Evolutionary conservation across 257 asterid species (phyloP), one percentile per base, ranked within the genome.

Genomic region (Salvia rosmarinus): DNA sequence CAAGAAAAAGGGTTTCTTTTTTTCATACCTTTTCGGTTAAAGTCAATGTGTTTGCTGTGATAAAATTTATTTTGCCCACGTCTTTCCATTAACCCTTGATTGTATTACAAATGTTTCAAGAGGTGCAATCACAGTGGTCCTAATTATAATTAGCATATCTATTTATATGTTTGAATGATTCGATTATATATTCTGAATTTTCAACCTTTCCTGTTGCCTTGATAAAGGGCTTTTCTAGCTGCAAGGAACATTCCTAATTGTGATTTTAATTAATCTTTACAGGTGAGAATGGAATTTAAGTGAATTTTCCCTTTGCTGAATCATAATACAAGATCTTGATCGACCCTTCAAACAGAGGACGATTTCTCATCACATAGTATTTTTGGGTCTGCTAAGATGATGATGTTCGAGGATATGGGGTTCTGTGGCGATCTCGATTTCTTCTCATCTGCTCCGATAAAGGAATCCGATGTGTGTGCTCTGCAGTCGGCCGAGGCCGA

Each of bases 331-430:
- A 57, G 78, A 57, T 54, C 40, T n/a, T n/a, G n/a, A n/a, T n/a
- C n/a, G n/a, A n/a, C n/a, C n/a, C n/a, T n/a, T n/a, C n/a, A n/a
- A n/a, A n/a, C n/a, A n/a, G n/a, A n/a, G n/a, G n/a, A n/a, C n/a
- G n/a, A n/a, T n/a, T n/a, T n/a, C n/a, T n/a, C n/a, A n/a, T n/a
- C n/a, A n/a, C n/a, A n/a, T n/a, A n/a, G n/a, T n/a, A n/a, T n/a
- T n/a, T n/a, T n/a, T n/a, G 68, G 68, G 64, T 39, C 50, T 23
- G 74, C 37, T 1, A 79, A 37, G 73, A 89, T 89, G 94, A n/a
- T n/a, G n/a, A 87, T 88, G 88, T 88, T 86, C 54, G 96, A 90
- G 2, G 95, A 88, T 21, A 78, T 88, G 89, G 91, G 90, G 3
- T 86, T 90, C 68, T 77, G 89, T 78, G 85, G 89, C 3, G 96